Evolutionary conservation across 2,329 filamentous ascomycete genomes (phyloP).

Genomic region (Apiospora marii): DNA sequence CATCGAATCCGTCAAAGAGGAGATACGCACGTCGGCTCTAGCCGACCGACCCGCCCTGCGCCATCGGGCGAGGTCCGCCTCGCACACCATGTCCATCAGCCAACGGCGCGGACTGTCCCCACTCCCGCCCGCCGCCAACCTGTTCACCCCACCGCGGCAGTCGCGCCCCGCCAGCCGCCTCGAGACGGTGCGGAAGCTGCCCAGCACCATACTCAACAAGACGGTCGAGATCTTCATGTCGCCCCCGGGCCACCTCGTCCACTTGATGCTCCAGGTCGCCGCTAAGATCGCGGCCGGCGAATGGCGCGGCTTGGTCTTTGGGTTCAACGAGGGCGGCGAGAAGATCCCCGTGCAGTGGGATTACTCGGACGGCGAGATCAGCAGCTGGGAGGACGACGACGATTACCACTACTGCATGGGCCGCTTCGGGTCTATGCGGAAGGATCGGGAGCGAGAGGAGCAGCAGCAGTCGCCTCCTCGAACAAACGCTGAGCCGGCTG

Average conservation of each 20-base stretch:
- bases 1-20: constrained; percentile 18
- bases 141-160: constrained; percentile 61
- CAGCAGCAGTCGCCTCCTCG: constrained; percentile 25
- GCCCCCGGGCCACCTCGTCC: constrained; percentile 80
- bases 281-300: constrained; percentile 73
- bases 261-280: constrained; percentile 82
- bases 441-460: constrained; percentile 22
- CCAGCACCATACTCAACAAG: constrained; percentile 75
- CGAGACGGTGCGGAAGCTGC: constrained; percentile 59
- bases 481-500: neutral
- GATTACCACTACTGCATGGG: constrained; percentile 37
- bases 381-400: constrained; percentile 63
- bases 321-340: constrained; percentile 61
- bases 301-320: constrained; percentile 67
- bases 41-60: constrained; percentile 52
- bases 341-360: constrained; percentile 68
- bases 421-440: constrained; percentile 28
- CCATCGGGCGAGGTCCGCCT: constrained; percentile 61
- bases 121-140: constrained; percentile 71
- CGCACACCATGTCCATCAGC: constrained; percentile 56
- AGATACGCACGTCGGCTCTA: constrained; percentile 38
- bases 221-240: constrained; percentile 79
- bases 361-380: constrained; percentile 63
- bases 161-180: constrained; percentile 49
- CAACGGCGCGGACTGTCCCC: constrained; percentile 69